A percentile compares a stretch with the other conserved stretches of the same genome.
These are phyloP conservation scores for Venturia asperata DNA, from an alignment of 2,329 filamentous ascomycete species.

Conservation along the genomic window DNA sequence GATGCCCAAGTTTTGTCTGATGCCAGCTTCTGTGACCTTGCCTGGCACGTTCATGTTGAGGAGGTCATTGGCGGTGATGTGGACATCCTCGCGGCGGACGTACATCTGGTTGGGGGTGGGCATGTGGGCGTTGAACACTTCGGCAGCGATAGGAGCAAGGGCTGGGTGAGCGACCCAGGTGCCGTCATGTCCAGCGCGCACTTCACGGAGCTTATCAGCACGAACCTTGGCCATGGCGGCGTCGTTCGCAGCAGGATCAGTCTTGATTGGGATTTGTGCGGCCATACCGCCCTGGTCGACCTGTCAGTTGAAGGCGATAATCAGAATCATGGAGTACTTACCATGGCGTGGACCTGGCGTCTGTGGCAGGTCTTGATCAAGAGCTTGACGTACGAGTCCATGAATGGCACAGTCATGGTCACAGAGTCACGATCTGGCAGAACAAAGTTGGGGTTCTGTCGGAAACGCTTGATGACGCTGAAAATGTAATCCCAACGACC, in stretches of 20 bases:
- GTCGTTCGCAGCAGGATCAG: conserved; percentile 83
- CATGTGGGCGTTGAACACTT: conserved; percentile 98
- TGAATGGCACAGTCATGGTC: conserved; percentile 98
- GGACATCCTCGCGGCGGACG: conserved; percentile 80
- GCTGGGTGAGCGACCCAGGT: conserved; percentile 98
- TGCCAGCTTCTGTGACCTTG: conserved; percentile 81
- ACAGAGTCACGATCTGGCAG: conserved; percentile 85
- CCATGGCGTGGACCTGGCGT: conserved; percentile 96
- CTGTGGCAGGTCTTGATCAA: conserved; percentile 98
- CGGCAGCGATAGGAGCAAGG: conserved; percentile 76
- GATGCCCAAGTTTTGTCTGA: conserved; percentile 96
- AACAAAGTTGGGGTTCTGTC: conserved; percentile 85
- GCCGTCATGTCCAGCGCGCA: conserved; percentile 87
- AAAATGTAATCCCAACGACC: conserved; percentile 99
- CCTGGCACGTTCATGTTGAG: conserved; percentile 98
- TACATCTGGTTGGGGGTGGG: conserved; percentile 96
- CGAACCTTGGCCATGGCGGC: conserved; percentile 89
- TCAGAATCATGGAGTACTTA: conserved; percentile 20
- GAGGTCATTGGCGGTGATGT: conserved; percentile 78
- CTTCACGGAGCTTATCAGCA: conserved; percentile 93
- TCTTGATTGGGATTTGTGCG: conserved; percentile 97
- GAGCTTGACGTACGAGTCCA: conserved; percentile 94
- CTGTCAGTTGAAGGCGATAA: conserved; percentile 28
- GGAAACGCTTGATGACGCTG: conserved; percentile 99
- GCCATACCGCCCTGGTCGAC: conserved; percentile 69